These are phyloP conservation scores for Paramecium biaurelia DNA, from an alignment of 73 alveolate genomes.

Conservation along the genomic window DNA sequence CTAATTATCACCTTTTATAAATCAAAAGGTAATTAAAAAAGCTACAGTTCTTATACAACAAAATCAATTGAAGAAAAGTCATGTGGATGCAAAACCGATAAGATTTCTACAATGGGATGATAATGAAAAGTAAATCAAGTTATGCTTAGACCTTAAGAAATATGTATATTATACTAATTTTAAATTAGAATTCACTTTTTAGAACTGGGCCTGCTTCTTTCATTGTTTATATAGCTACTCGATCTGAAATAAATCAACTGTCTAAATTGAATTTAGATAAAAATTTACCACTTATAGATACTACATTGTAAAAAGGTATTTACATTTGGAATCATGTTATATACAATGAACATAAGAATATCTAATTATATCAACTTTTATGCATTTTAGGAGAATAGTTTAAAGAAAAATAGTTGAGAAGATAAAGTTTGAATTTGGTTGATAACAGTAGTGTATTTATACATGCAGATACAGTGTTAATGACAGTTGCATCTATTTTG, in stretches of 20 bases:
- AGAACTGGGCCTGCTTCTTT: background rate
- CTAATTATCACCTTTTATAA: background rate
- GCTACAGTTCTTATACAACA: background rate
- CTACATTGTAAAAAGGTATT: background rate
- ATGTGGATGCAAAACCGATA: background rate
- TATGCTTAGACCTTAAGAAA: background rate
- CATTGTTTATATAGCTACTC: background rate
- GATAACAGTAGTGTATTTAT: background rate
- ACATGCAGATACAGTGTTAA: background rate
- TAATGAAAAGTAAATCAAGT: background rate
- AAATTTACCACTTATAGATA: background rate
- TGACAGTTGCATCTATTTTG: background rate
- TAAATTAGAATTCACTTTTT: background rate
- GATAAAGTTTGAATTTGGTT: background rate
- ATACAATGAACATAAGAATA: background rate
- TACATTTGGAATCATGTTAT: slow-evolving; percentile 12
- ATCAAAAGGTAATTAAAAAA: background rate
- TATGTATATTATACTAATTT: background rate
- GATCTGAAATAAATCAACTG: background rate
- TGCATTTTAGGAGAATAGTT: background rate
- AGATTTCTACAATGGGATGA: background rate
- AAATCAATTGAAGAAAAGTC: background rate
- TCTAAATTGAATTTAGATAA: background rate
- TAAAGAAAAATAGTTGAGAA: background rate
- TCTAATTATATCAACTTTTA: background rate